These are phyloP conservation scores for Scutellaria galericulata DNA, from an alignment of 257 asterid genomes.

Conservation along the genomic window DNA sequence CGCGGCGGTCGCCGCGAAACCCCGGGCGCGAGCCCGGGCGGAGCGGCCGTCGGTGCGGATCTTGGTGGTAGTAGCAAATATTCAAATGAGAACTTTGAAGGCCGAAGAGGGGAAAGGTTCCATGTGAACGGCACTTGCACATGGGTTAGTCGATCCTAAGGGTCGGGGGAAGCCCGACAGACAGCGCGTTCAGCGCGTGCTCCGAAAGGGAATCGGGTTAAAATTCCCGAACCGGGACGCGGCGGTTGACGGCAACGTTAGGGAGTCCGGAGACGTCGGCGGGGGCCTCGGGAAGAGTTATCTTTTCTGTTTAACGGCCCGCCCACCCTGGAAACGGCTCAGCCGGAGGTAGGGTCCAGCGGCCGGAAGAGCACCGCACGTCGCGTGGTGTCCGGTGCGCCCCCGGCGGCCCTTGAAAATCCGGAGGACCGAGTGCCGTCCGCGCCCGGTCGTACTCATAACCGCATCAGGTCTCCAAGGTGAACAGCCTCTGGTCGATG, in stretches of 20 bases:
- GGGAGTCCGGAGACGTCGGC: constrained; percentile 41
- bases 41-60: too few relatives aligned
- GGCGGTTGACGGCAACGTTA: constrained; percentile 20
- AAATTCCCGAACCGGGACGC: background rate
- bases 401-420: constrained; percentile 83
- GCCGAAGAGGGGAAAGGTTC: too few relatives aligned
- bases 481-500: background rate
- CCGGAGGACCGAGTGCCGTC: constrained; percentile 65
- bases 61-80: too few relatives aligned
- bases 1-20: too few relatives aligned
- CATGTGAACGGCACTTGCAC: too few relatives aligned
- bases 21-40: too few relatives aligned
- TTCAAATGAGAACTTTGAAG: too few relatives aligned
- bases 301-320: constrained; percentile 54
- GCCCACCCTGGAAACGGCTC: constrained; percentile 56
- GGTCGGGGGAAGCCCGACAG: too few relatives aligned
- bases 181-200: too few relatives aligned
- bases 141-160: too few relatives aligned
- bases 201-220: too few relatives aligned
- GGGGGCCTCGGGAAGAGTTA: constrained; percentile 56
- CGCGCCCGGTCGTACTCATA: constrained; percentile 59
- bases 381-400: constrained; percentile 76
- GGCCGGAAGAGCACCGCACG: constrained; percentile 72
- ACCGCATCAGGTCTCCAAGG: constrained; percentile 54
- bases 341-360: constrained; percentile 70